phyloP scores from a whole-genome alignment of 257 asterid genomes.

The Nicotiana benthamiana region DNA sequence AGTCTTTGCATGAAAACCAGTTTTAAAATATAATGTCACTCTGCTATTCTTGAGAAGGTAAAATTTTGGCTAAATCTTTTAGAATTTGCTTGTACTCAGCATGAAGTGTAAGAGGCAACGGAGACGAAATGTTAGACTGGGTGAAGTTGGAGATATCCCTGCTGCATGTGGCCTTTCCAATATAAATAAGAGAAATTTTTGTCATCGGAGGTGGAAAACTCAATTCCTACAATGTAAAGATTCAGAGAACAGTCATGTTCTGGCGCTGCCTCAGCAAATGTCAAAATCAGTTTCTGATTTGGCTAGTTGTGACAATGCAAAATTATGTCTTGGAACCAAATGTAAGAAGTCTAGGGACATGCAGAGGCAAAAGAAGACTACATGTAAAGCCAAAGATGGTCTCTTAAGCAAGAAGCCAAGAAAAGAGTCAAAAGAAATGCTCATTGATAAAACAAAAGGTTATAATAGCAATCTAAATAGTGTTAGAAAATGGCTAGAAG shows the following conservation, averaged over 20 bases:
- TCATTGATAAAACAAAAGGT: too few relatives aligned
- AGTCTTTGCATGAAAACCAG: too few relatives aligned
- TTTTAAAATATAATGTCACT: too few relatives aligned
- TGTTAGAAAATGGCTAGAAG: conserved; percentile 45
- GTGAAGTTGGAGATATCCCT: conserved; percentile 22
- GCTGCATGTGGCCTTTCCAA: conserved; percentile 21
- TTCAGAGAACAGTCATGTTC: not conserved
- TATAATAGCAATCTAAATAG: conserved; percentile 7
- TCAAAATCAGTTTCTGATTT: not conserved
- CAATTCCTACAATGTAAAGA: not conserved
- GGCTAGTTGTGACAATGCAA: not conserved
- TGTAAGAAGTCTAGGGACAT: not conserved
- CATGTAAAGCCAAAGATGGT: too few relatives aligned
- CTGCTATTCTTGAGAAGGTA: too few relatives aligned
- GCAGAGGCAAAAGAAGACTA: not conserved
- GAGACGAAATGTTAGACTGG: conserved; percentile 20
- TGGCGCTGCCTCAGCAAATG: not conserved
- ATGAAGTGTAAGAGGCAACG: conserved; percentile 19
- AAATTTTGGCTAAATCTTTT: not conserved
- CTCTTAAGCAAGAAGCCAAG: too few relatives aligned
- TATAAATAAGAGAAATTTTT: not conserved
- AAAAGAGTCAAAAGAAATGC: too few relatives aligned
- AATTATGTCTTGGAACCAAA: conserved; percentile 6
- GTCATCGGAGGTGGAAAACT: conserved; percentile 4
- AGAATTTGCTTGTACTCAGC: conserved; percentile 12